Evolutionary conservation across 768 basidiomycete species (phyloP), one percentile per base, ranked within the genome.

Genomic region (Hygrocybe coccinea): DNA sequence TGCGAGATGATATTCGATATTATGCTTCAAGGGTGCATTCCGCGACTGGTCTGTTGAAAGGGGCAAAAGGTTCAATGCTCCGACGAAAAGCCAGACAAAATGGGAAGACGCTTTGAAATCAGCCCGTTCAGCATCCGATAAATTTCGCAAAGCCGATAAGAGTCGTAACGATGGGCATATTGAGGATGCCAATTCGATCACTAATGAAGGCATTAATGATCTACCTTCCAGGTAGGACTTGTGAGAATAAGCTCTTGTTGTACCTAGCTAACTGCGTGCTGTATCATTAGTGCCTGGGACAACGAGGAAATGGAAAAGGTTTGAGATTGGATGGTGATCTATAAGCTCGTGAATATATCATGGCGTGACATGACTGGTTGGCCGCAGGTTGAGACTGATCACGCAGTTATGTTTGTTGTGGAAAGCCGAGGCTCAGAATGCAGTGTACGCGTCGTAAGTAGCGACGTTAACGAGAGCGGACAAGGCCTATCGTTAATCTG

Each of bases 1-100:
- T 49, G 47, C 47, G 47, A 49, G 47, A 49, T 24, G 14, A n/a
- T 49, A 15, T 49, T 49, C 19, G 47, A 49, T 21, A 49, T 35
- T 21, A 25, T 49, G 47, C 47, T 49, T 10, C 24, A n/a, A 33
- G 47, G 24, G 10, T 49, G 45, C 45, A 46, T 46, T 19, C 21
- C 45, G 24, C 21, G 45, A 46, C 45, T 21, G 45, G 21, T 46
- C 45, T 14, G 24, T 6, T 19, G n/a, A 11, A 21, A 25, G 17
- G 45, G 45, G 45, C 45, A 46, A 46, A 25, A 19, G n/a, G 45
- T 12, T 19, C 5, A 25, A 25, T 4, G 24, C 24, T 5, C n/a
- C n/a, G 45, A 46, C 6, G 24, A 19, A 19, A 46, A 46, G 4
- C 24, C 24, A 6, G 45, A 25, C 5, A 5, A 25, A 25, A 25